Percentiles rank a stretch among this genome's conserved stretches.
Evolutionary conservation across 164 flowering plant genomes (phyloP).

Genomic region (Litsea cubeba): DNA sequence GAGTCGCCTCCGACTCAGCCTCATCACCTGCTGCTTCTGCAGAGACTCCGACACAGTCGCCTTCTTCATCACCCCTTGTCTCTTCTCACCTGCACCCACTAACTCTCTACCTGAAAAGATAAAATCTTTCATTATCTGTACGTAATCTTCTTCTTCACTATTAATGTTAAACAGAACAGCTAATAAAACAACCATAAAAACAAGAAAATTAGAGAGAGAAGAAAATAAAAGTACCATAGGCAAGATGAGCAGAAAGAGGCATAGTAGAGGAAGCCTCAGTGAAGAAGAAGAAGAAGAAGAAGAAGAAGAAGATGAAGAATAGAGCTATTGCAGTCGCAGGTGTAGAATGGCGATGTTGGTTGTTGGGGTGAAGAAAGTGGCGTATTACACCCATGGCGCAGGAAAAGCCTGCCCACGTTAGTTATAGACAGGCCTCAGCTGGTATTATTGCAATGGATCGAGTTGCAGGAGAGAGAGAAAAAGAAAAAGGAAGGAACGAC

Average conservation of each 20-base stretch:
- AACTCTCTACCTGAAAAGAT: neutral
- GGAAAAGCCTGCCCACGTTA: neutral
- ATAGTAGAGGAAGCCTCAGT: neutral
- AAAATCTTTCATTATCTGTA: too few relatives aligned
- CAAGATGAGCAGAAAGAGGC: neutral
- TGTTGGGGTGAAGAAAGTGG: neutral
- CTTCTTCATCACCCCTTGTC: neutral
- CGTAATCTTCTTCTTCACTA: too few relatives aligned
- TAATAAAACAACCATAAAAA: too few relatives aligned
- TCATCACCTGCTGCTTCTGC: conserved; percentile 3
- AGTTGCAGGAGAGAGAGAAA: neutral
- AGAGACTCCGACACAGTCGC: neutral
- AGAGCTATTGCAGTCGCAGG: neutral
- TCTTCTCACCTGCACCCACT: neutral
- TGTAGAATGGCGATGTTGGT: neutral
- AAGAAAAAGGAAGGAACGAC: neutral
- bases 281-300: too few relatives aligned
- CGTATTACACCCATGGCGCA: neutral
- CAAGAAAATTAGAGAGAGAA: neutral
- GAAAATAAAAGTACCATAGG: neutral
- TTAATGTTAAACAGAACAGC: neutral
- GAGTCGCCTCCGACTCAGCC: conserved; percentile 30
- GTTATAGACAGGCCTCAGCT: neutral
- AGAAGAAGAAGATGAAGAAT: neutral
- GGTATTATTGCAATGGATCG: neutral